Base-by-base conservation (phyloP, 2,329 filamentous ascomycete genomes). In the Venturia carpophila region DNA sequence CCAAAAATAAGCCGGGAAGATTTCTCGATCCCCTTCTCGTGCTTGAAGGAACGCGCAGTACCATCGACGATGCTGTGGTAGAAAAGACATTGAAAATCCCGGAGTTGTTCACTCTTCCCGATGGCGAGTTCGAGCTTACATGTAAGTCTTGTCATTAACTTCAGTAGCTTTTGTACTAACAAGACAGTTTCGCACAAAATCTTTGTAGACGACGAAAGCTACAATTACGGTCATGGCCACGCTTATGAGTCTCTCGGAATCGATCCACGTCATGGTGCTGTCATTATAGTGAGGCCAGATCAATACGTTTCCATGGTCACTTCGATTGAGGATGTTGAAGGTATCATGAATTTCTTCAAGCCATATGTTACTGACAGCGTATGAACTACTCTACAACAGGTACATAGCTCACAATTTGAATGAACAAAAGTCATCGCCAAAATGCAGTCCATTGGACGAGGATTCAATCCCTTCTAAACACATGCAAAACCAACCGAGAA, bases 221-320 rank as follows among this genome's bases (percentile, higher is more conserved):
- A 78, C 66, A 74, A 78, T 66, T 73, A 77, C 66, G 77, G 76
- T 10, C 75, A 75, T 70, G 78, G 75, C 0, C 72, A 79, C 64
- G 76, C 79, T 27, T 82, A 89, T 69, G 75, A 80, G 65, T 79
- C 79, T 3, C 87, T 86, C 66, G 87, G 85, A 0, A 77, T 91
- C 1, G 79, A 85, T 68, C 71, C 68, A 21, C 75, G 81, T 64
- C 73, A 74, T 24, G 87, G 87, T 0, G 85, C 83, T 67, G 75
- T 85, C 4, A 81, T 88, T 0, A 75, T 87, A 1, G 76, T 86
- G 1, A 74, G 88, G 61, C 88, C 88, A 2, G 88, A 91, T 76
- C 85, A 88, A 71, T 86, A 90, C 73, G 82, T 90, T 41, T 80
- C 76, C 0, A 76, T 71, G 63, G 69, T 82, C 24, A 77, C 77